phyloP scores from a whole-genome alignment of 73 alveolate genomes.

The Breviolum minutum region DNA sequence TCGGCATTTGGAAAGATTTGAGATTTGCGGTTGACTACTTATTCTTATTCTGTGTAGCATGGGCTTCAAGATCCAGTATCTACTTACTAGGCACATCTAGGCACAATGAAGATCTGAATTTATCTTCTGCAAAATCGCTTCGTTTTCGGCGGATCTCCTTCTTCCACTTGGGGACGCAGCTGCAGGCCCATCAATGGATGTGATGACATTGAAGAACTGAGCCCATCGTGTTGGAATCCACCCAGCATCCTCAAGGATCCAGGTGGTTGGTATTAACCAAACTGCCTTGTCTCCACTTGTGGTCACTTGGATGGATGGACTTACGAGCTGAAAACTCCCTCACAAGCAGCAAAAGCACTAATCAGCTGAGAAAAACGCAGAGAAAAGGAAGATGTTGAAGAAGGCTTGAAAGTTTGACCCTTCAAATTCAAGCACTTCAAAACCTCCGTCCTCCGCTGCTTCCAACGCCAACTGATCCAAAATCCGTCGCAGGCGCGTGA shows the following conservation, averaged over 20 bases:
- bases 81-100: no score
- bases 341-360: no score
- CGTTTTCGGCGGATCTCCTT: background rate
- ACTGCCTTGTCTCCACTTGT: background rate
- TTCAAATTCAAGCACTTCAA: background rate
- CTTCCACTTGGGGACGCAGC: background rate
- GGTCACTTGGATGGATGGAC: background rate
- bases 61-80: no score
- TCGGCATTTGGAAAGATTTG: no score
- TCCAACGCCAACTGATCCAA: slow-evolving; percentile 44
- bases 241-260: slow-evolving; percentile 22
- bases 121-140: no score
- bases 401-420: background rate
- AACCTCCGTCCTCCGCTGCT: background rate
- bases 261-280: background rate
- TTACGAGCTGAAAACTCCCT: no score
- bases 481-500: background rate
- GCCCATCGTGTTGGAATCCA: slow-evolving; percentile 76
- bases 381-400: background rate
- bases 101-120: no score
- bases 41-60: no score
- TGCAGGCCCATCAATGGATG: background rate
- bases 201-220: slow-evolving; percentile 21
- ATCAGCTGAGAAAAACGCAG: no score
- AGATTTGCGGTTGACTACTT: no score